Base-by-base conservation (phyloP, 306 rosid genomes). In the Crotalaria pallida region DNA sequence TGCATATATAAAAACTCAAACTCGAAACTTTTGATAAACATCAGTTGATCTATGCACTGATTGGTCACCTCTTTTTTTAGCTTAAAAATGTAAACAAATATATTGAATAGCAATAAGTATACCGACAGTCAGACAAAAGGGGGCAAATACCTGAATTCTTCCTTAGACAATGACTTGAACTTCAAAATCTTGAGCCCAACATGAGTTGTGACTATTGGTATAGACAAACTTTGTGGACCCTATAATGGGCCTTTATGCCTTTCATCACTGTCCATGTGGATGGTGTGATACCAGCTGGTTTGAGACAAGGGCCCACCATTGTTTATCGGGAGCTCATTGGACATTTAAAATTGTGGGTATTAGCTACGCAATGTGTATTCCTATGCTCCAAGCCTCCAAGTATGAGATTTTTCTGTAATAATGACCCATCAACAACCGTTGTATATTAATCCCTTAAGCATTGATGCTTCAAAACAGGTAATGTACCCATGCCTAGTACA, bases 181-280 rank as follows among this genome's bases (percentile, higher is more conserved):
- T 62, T 64, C 40, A n/a, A 24, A 64, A 1, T 6, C 1, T 7
- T 9, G 41, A 44, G 38, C 36, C 53, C 69, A n/a, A 43, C 69
- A 45, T 0, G 43, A 4, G n/a, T 47, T 26, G 51, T n/a, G 19
- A 22, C 33, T 23, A 48, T 66, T 49, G 12, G 3, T 12, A 43
- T 27, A 1, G 26, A 44, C 41, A 74, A 55, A 43, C 21, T 58
- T 58, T 67, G 80, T 52, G 72, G 81, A 43, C 81, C 77, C 58
- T 0, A 0, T 12, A 2, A 29, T 70, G 77, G 72, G 81, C 81
- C 67, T 73, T n/a, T n/a, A 31, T 53, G 71, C 64, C 76, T 12
- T 11, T 53, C 9, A n/a, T 17, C 81, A 21, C 24, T 6, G 33
- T 66, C n/a, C 72, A 31, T 10, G 7, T 21, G 24, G 3, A 8